Conservation (phyloP, 345 rosid genomes). For the Populus davidiana region DNA sequence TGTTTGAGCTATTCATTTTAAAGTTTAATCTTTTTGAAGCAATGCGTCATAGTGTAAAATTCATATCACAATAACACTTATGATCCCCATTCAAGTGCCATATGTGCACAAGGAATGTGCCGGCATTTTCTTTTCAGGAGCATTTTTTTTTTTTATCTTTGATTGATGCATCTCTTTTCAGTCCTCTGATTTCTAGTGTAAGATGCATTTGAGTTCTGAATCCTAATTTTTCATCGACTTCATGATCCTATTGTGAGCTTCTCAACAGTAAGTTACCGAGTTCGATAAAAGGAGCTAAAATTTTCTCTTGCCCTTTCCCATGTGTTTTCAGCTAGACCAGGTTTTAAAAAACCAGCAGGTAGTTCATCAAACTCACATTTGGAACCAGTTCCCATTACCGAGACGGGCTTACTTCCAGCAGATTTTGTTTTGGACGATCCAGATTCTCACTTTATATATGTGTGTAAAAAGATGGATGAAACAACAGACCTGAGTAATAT, state of each 20-base stretch:
- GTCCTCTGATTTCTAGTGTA: background rate
- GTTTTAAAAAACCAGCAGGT: constrained; percentile 49
- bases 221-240: background rate
- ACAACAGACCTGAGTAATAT: constrained; percentile 20
- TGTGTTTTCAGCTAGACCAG: constrained; percentile 76
- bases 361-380: constrained; percentile 45
- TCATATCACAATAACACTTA: background rate
- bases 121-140: background rate
- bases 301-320: background rate
- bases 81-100: background rate
- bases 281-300: background rate
- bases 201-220: background rate
- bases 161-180: background rate
- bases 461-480: constrained; percentile 60
- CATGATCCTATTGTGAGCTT: background rate
- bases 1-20: background rate
- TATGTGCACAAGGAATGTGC: background rate
- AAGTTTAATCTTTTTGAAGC: background rate
- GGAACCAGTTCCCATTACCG: constrained; percentile 66
- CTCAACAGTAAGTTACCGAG: background rate
- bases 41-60: background rate
- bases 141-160: background rate
- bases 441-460: constrained; percentile 82
- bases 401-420: constrained; percentile 59
- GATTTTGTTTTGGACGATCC: constrained; percentile 82